phyloP scores from a whole-genome alignment of 2,329 filamentous ascomycete species.

The Cladophialophora immunda region DNA sequence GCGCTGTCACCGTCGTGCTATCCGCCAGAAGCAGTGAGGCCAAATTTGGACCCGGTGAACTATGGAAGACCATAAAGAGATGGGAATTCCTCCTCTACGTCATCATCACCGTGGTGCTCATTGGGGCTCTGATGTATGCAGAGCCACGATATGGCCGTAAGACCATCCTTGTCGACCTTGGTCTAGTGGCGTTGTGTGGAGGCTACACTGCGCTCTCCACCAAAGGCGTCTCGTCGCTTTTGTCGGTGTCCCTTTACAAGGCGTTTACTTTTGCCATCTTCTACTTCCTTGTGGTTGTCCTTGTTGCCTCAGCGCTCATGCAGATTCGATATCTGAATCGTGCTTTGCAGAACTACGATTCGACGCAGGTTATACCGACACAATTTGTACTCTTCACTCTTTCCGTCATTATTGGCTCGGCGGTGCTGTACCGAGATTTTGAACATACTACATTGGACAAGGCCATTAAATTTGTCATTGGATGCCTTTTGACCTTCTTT shows the following conservation, averaged over 20 bases:
- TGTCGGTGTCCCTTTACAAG: conserved; percentile 88
- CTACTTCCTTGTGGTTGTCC: conserved; percentile 81
- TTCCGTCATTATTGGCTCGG: conserved; percentile 93
- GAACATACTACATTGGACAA: conserved; percentile 78
- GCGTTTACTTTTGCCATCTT: conserved; percentile 92
- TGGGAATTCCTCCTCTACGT: conserved; percentile 93
- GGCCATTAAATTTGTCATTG: conserved; percentile 84
- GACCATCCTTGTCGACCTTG: conserved; percentile 89
- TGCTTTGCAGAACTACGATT: conserved; percentile 89
- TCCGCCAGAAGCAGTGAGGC: conserved; percentile 90
- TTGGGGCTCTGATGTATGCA: conserved; percentile 78
- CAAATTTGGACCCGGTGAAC: conserved; percentile 87
- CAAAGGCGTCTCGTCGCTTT: conserved; percentile 93
- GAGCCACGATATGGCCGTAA: conserved; percentile 85
- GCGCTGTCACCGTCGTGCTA: conserved; percentile 90
- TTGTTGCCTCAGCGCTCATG: conserved; percentile 87
- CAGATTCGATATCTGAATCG: conserved; percentile 97
- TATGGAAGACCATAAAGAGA: conserved; percentile 86
- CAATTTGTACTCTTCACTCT: conserved; percentile 98
- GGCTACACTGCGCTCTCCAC: conserved; percentile 97
- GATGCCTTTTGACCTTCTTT: conserved; percentile 90
- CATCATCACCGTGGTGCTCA: conserved; percentile 76
- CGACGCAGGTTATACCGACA: conserved; percentile 96
- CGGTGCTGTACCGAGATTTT: conserved; percentile 93
- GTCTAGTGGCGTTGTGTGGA: conserved; percentile 91